phyloP scores from a whole-genome alignment of 2,329 filamentous ascomycete species.

The Penicillium sp. region DNA sequence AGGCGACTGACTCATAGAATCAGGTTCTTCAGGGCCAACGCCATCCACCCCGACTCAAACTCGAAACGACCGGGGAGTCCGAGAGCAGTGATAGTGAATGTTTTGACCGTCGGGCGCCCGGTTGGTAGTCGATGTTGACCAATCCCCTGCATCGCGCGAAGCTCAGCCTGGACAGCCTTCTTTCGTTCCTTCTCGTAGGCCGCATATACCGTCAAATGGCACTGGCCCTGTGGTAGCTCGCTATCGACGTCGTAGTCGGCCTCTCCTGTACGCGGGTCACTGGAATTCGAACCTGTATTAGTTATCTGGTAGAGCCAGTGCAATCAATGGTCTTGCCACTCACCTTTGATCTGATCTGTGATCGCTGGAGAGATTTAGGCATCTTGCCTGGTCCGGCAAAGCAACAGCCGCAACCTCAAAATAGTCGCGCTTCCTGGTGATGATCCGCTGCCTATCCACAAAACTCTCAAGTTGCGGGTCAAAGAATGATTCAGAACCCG shows the following conservation, averaged over 20 bases:
- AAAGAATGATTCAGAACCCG: background rate
- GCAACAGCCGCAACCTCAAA: background rate
- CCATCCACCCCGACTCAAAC: background rate
- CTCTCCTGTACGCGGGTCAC: background rate
- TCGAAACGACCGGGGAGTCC: background rate
- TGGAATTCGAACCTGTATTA: background rate
- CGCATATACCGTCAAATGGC: too few species aligned
- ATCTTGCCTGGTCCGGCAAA: background rate
- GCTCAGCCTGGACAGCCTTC: background rate
- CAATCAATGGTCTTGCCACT: background rate
- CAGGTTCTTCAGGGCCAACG: background rate
- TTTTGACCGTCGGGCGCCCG: background rate
- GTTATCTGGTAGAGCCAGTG: background rate
- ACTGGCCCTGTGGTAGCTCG: background rate
- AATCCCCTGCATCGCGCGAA: constrained; percentile 6
- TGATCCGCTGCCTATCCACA: background rate
- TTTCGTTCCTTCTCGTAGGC: background rate
- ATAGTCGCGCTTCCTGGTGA: background rate
- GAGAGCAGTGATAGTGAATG: background rate
- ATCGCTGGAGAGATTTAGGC: background rate
- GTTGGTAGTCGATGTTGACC: background rate
- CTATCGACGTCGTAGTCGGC: background rate
- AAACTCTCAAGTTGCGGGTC: background rate
- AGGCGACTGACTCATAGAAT: background rate
- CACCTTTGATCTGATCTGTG: background rate